These are phyloP conservation scores for Syzygium aromaticum DNA, from an alignment of 345 rosid genomes.

Conservation along the genomic window DNA sequence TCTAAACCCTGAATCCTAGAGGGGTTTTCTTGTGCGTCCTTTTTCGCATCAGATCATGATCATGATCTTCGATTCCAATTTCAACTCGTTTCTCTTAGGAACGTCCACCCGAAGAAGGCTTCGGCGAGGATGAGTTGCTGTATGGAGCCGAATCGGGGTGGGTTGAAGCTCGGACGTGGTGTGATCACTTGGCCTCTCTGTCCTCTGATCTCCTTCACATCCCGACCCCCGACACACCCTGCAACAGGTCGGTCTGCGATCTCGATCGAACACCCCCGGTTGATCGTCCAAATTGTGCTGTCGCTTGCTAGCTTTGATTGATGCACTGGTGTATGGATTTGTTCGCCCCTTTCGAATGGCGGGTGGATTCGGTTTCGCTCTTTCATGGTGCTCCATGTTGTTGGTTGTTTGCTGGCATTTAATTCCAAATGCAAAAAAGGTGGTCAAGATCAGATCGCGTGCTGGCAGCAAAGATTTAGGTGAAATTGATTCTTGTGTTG, in stretches of 20 bases:
- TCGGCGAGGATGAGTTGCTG: constrained; percentile 19
- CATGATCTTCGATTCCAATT: background rate
- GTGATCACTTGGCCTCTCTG: constrained; percentile 66
- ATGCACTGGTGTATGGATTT: background rate
- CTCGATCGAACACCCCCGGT: background rate
- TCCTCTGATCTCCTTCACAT: constrained; percentile 56
- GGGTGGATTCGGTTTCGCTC: background rate
- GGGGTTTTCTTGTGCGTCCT: background rate
- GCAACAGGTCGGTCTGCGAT: constrained; percentile 36
- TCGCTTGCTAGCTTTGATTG: background rate
- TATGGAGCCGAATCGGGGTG: constrained; percentile 77
- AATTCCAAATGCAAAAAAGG: background rate
- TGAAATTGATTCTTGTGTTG: background rate
- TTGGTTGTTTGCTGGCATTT: background rate
- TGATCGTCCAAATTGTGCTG: background rate
- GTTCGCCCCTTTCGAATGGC: background rate
- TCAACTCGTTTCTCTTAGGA: constrained; percentile 8
- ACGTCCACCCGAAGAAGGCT: constrained; percentile 12
- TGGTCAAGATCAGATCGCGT: rapidly evolving
- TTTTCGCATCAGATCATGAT: background rate
- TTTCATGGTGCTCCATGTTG: background rate
- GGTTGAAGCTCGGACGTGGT: constrained; percentile 77
- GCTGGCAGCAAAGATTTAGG: background rate
- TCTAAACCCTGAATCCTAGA: background rate
- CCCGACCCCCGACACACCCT: constrained; percentile 60